phyloP scores from a whole-genome alignment of 225 moss, liverwort and hornwort genomes.

The Sphagnum tenellum region DNA sequence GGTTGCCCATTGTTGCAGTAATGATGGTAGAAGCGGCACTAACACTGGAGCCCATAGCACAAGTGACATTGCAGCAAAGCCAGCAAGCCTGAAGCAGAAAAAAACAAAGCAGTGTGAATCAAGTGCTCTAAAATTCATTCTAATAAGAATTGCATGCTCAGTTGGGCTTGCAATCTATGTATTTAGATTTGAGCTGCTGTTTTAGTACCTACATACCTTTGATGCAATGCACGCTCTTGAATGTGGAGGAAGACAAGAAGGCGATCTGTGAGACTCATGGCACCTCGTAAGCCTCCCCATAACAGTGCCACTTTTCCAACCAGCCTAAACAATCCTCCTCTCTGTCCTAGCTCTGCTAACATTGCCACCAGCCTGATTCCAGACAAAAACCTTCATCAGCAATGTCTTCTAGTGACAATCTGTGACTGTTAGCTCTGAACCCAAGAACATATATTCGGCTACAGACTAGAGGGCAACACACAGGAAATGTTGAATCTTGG shows the following conservation, averaged over 20 bases:
- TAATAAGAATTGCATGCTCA: neutral
- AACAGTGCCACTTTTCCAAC: slow-evolving; percentile 86
- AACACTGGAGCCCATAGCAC: slow-evolving; percentile 89
- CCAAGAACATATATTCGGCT: no score
- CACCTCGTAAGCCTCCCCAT: slow-evolving; percentile 94
- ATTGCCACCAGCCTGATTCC: slow-evolving; percentile 67
- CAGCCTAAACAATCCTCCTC: slow-evolving; percentile 63
- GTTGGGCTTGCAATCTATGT: neutral
- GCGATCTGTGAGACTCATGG: slow-evolving; percentile 92
- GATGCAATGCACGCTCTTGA: slow-evolving; percentile 52
- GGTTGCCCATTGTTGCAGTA: slow-evolving; percentile 80
- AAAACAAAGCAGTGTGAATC: neutral
- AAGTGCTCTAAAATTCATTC: neutral
- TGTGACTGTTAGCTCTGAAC: no score
- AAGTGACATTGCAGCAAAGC: slow-evolving; percentile 60
- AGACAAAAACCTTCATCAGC: no score
- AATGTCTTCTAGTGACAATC: no score
- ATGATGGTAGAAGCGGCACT: slow-evolving; percentile 75
- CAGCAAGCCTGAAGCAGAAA: slow-evolving; percentile 52
- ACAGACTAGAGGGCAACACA: no score
- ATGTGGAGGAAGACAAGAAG: slow-evolving; percentile 60
- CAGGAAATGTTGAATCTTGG: no score
- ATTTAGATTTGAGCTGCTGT: no score
- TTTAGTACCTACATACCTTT: slow-evolving; percentile 33
- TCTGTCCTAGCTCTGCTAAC: slow-evolving; percentile 86